Conservation (phyloP, 176 grass and related monocot species). For the Metroxylon sagu region DNA sequence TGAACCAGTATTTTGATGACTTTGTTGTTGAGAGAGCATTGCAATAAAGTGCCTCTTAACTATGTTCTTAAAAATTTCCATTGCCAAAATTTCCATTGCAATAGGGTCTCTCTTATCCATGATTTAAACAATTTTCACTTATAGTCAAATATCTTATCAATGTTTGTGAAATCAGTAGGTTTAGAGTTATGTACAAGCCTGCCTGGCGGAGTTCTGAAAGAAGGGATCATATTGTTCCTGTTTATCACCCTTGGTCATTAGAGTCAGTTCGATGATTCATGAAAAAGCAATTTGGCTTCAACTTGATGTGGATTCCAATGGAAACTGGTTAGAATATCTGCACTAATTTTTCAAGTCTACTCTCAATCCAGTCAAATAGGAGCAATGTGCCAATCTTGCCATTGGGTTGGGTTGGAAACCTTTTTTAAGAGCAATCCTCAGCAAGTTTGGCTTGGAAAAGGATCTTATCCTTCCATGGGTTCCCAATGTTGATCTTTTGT, state of each 20-base stretch:
- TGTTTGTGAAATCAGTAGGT: conserved; percentile 48
- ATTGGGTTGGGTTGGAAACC: too few relatives aligned
- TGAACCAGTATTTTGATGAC: too few relatives aligned
- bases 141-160: conserved; percentile 14
- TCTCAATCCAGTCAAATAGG: too few relatives aligned
- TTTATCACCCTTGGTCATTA: conserved; percentile 98
- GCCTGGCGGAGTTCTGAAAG: conserved; percentile 90
- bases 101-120: too few relatives aligned
- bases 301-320: conserved; percentile 94
- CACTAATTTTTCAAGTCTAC: too few relatives aligned
- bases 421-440: conserved; percentile 84
- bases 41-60: too few relatives aligned
- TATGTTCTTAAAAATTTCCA: too few relatives aligned
- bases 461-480: conserved; percentile 98
- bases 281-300: conserved; percentile 99
- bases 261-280: conserved; percentile 80
- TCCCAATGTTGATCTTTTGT: conserved; percentile 81
- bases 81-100: too few relatives aligned
- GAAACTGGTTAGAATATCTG: conserved; percentile 60
- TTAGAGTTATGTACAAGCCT: conserved; percentile 81
- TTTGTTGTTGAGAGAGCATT: too few relatives aligned
- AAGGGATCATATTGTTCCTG: conserved; percentile 91
- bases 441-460: conserved; percentile 85
- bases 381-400: too few relatives aligned
- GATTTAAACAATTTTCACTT: too few relatives aligned